Conservation (phyloP, 2,329 filamentous ascomycete genomes). For the Exophiala dermatitidis region DNA sequence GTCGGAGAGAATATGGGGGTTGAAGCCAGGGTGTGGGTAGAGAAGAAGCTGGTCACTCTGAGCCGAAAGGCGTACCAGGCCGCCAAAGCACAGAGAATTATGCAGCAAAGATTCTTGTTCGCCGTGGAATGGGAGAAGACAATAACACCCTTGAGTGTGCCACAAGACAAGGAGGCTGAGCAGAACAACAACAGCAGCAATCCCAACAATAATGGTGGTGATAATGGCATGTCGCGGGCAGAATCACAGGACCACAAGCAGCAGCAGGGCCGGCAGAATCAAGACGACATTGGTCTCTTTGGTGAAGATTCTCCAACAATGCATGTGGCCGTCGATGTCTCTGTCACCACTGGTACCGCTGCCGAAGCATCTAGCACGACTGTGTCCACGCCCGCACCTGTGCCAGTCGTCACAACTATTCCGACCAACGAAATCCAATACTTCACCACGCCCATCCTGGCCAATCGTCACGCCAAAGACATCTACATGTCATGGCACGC, state of each 20-base stretch:
- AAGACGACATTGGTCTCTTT: conserved; percentile 8
- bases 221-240: too few species aligned
- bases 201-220: too few species aligned
- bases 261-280: not conserved
- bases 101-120: conserved; percentile 6
- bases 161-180: not conserved
- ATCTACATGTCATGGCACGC: conserved; percentile 22
- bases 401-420: not conserved
- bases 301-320: conserved; percentile 1
- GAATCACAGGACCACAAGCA: not conserved
- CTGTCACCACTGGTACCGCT: not conserved
- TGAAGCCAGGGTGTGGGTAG: conserved; percentile 18
- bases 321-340: too few species aligned
- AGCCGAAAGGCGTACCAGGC: conserved; percentile 11
- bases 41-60: conserved; percentile 14
- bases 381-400: not conserved
- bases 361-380: not conserved
- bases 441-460: conserved; percentile 18
- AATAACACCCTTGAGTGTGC: not conserved
- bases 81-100: conserved; percentile 10
- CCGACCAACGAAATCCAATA: conserved; percentile 8
- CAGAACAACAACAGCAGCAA: not conserved
- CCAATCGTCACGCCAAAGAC: conserved; percentile 23
- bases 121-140: conserved; percentile 23
- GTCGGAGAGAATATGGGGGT: conserved; percentile 11